Evolutionary conservation across 768 basidiomycete genomes (phyloP).

Genomic region (Amanita muscaria): DNA sequence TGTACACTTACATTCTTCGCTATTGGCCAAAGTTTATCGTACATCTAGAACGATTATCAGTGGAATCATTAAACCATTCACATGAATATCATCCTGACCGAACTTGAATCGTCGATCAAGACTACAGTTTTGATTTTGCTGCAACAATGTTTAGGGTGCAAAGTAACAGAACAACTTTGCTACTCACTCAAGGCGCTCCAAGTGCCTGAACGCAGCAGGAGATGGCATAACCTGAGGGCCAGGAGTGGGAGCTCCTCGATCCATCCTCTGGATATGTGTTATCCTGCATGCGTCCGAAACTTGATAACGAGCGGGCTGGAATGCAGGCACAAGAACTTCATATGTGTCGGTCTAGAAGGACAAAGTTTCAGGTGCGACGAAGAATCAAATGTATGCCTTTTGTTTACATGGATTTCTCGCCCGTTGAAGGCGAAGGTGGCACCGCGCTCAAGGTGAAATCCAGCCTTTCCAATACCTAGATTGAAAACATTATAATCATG

Average conservation of each 20-base stretch:
- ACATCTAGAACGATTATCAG: slow-evolving; percentile 11
- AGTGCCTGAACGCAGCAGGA: too few species aligned
- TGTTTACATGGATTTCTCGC: slow-evolving; percentile 14
- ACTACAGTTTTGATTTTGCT: slow-evolving; percentile 17
- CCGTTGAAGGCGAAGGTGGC: slow-evolving; percentile 18
- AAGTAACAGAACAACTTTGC: neutral
- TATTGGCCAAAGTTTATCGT: slow-evolving; percentile 13
- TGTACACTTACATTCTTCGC: slow-evolving; percentile 11
- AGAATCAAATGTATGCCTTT: too few species aligned
- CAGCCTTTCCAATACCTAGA: slow-evolving; percentile 17
- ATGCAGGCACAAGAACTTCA: slow-evolving; percentile 16
- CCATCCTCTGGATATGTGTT: slow-evolving; percentile 12
- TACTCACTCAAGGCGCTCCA: slow-evolving; percentile 11
- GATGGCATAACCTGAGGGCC: too few species aligned
- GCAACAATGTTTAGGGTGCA: neutral
- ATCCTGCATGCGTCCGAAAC: slow-evolving; percentile 9
- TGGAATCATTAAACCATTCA: neutral
- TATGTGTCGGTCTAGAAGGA: slow-evolving; percentile 14
- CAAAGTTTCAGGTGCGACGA: neutral
- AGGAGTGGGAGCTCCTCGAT: neutral
- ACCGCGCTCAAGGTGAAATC: slow-evolving; percentile 13
- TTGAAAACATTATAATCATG: neutral
- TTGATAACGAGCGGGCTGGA: slow-evolving; percentile 13
- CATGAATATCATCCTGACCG: slow-evolving; percentile 9
- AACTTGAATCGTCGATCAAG: slow-evolving; percentile 17